phyloP scores from a whole-genome alignment of 2,329 filamentous ascomycete species.

The Calonectria multiphialidica region DNA sequence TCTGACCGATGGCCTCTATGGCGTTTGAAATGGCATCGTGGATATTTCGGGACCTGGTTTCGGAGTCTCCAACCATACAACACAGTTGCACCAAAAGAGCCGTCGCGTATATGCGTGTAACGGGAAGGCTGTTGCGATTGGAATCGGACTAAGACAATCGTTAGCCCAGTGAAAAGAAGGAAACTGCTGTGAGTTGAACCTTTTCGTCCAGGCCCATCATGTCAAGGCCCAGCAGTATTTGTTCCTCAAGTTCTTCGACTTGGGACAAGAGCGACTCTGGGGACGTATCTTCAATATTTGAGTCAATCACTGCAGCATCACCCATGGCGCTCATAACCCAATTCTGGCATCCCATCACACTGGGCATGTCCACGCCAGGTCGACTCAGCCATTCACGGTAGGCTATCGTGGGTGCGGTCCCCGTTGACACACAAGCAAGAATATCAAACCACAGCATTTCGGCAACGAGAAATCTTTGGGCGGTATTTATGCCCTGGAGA shows the following conservation, averaged over 20 bases:
- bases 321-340: slow-evolving; percentile 34
- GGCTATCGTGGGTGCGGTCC: slow-evolving; percentile 7
- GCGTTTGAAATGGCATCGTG: slow-evolving; percentile 1
- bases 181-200: neutral
- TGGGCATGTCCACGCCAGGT: slow-evolving; percentile 29
- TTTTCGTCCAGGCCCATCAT: neutral
- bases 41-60: neutral
- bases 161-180: neutral
- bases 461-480: slow-evolving; percentile 31
- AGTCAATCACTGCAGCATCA: slow-evolving; percentile 19
- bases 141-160: neutral
- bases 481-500: slow-evolving; percentile 27
- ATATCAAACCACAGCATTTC: slow-evolving; percentile 40
- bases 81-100: slow-evolving; percentile 32
- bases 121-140: neutral
- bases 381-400: slow-evolving; percentile 27
- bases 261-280: neutral
- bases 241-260: neutral
- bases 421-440: slow-evolving; percentile 26
- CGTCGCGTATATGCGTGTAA: slow-evolving; percentile 27
- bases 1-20: slow-evolving; percentile 17
- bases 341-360: slow-evolving; percentile 38
- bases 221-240: neutral
- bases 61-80: neutral
- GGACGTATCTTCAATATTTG: neutral